Conservation (phyloP, 2,329 filamentous ascomycete species). For the Sporothrix schenckii region DNA sequence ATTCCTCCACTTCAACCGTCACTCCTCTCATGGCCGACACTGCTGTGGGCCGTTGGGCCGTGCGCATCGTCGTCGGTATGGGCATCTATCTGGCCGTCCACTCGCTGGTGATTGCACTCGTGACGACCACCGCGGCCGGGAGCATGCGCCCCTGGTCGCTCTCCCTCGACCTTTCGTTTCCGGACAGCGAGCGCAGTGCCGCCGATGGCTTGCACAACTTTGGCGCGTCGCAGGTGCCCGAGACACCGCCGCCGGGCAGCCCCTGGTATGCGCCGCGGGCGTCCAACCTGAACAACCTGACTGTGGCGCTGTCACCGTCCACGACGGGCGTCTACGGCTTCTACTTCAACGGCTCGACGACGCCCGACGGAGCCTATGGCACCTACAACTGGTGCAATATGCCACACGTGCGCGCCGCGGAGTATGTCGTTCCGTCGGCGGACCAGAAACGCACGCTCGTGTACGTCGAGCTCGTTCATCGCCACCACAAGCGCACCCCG, state of each 20-base stretch:
- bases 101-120: conserved; percentile 18
- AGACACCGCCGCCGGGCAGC: conserved; percentile 33
- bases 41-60: conserved; percentile 27
- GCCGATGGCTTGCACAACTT: conserved; percentile 16
- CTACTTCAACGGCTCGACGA: conserved; percentile 68
- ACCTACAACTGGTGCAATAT: conserved; percentile 85
- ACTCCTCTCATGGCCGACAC: neutral
- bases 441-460: conserved; percentile 61
- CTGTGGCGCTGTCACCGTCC: conserved; percentile 31
- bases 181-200: conserved; percentile 24
- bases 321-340: conserved; percentile 69
- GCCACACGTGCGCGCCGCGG: conserved; percentile 72
- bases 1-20: neutral
- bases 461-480: conserved; percentile 79
- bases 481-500: conserved; percentile 83
- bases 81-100: conserved; percentile 29
- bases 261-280: conserved; percentile 40
- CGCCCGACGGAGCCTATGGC: conserved; percentile 60
- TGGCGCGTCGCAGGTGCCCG: conserved; percentile 14
- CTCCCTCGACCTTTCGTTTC: conserved; percentile 21
- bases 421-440: conserved; percentile 60
- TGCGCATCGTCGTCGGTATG: conserved; percentile 27
- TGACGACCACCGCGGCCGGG: conserved; percentile 1
- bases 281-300: conserved; percentile 42
- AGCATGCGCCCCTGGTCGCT: conserved; percentile 29